Percentiles rank a stretch among this genome's conserved stretches.
These are phyloP conservation scores for Leccinum pellstonianum DNA, from an alignment of 768 basidiomycete genomes.

Conservation along the genomic window DNA sequence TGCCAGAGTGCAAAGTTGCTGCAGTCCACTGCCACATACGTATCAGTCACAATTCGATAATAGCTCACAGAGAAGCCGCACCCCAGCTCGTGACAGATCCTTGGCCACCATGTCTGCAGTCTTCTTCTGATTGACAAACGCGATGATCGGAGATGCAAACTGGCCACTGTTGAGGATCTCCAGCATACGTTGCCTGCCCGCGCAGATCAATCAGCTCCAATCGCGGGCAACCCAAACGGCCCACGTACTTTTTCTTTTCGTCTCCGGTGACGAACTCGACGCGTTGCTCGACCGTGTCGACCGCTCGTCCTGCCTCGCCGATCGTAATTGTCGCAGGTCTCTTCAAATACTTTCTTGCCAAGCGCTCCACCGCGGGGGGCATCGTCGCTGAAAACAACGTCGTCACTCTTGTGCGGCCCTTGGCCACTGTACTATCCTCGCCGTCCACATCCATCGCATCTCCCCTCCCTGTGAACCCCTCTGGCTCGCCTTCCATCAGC, in stretches of 20 bases:
- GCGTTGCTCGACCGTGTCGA: constrained; percentile 95
- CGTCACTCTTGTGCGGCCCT: constrained; percentile 86
- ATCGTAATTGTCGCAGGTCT: constrained; percentile 96
- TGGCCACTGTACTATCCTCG: constrained; percentile 47
- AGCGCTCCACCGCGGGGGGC: constrained; percentile 94
- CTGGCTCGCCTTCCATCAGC: constrained; percentile 77
- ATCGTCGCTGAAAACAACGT: constrained; percentile 98
- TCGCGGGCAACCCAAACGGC: background rate
- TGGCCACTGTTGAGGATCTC: constrained; percentile 90
- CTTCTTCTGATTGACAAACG: constrained; percentile 99
- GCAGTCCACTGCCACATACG: constrained; percentile 70
- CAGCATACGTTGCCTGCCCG: constrained; percentile 69
- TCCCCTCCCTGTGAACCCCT: constrained; percentile 17
- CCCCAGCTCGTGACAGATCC: constrained; percentile 85
- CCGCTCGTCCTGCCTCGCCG: constrained; percentile 96
- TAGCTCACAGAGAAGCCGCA: constrained; percentile 40
- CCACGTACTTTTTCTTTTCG: constrained; percentile 91
- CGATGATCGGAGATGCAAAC: constrained; percentile 90
- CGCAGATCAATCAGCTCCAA: constrained; percentile 6
- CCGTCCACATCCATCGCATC: constrained; percentile 81
- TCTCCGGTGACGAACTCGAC: constrained; percentile 92
- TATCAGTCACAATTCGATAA: background rate
- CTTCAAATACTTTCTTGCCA: constrained; percentile 91
- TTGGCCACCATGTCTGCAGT: constrained; percentile 98
- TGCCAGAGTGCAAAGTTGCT: constrained; percentile 93